Evolutionary conservation across 2,329 filamentous ascomycete species (phyloP), one percentile per base, ranked within the genome.

Genomic region (Cryphonectria radicalis): DNA sequence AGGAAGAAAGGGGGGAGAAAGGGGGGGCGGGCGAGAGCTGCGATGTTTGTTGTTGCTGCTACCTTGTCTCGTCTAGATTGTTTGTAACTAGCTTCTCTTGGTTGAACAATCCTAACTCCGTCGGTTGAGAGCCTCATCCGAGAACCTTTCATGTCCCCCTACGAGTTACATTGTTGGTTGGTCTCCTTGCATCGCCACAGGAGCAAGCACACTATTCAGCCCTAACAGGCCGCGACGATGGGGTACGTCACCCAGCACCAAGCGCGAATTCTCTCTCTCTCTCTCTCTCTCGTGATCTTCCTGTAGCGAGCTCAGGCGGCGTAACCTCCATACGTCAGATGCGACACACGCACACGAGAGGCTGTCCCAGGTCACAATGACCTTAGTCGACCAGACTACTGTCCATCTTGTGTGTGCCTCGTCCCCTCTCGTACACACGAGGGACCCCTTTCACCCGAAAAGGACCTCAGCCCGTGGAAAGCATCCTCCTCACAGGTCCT

Each of bases 401-500:
- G 55, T 35, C 28, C 55, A 46, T 19, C 62, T 28, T 40, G 22
- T 10, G 22, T 11, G 11, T 28, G 37, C 4, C 62, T 46, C 37
- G 35, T 28, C 42, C 3, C n/a, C 37, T 28, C 42, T 28, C 42
- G 35, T 64, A 19, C 37, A 50, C 46, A 50, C 46, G 22, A 40
- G 46, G 46, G 13, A 10, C 6, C 32, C 62, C 42, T 4, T 32
- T 64, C 62, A 4, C 19, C 37, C 37, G 35, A 14, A 42, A n/a
- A 11, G 35, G 22, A 40, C 32, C 14, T 4, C 28, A 32, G 42
- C 63, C 43, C n/a, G 43, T n/a, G 43, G 28, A 65, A 19, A 19
- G 62, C 25, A 25, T 28, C 40, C 10, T 28, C 62, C 42, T 65
- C 28, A 68, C 76, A 82, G 86, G 64, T 86, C 82, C 80, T 88